These are phyloP conservation scores for Graphium sp. DNA, from an alignment of 2,329 filamentous ascomycete genomes.

Conservation along the genomic window DNA sequence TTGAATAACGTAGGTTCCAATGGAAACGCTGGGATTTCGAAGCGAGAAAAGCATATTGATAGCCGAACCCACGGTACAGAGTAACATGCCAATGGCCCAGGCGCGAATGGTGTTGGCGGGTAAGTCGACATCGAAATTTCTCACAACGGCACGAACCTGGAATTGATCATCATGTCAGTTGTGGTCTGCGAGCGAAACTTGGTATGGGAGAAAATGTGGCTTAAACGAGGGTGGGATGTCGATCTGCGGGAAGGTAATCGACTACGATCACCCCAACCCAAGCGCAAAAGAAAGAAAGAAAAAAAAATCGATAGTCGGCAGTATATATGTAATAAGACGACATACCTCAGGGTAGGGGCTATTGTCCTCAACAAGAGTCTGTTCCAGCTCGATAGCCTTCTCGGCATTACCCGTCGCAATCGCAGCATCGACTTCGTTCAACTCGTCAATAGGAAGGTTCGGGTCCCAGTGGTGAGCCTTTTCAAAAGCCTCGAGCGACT, in stretches of 20 bases:
- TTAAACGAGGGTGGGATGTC: background rate
- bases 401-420: conserved; percentile 35
- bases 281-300: background rate
- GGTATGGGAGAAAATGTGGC: background rate
- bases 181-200: background rate
- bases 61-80: conserved; percentile 44
- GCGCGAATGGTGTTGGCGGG: conserved; percentile 48
- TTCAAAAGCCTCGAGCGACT: conserved; percentile 37
- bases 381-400: conserved; percentile 38
- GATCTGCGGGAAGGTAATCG: background rate
- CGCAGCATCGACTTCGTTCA: conserved; percentile 42
- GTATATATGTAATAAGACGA: conserved; percentile 7
- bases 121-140: conserved; percentile 47
- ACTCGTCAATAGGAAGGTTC: conserved; percentile 45
- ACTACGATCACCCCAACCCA: background rate
- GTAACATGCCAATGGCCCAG: conserved; percentile 42
- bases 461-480: conserved; percentile 46
- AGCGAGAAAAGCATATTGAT: conserved; percentile 45
- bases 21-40: conserved; percentile 39
- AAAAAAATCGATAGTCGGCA: background rate
- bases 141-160: conserved; percentile 46
- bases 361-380: conserved; percentile 43
- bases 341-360: conserved; percentile 52
- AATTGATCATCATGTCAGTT: conserved; percentile 6
- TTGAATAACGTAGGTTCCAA: conserved; percentile 46